Evolutionary conservation across 768 basidiomycete genomes (phyloP).

Genomic region (Kwoniella dejecticola): DNA sequence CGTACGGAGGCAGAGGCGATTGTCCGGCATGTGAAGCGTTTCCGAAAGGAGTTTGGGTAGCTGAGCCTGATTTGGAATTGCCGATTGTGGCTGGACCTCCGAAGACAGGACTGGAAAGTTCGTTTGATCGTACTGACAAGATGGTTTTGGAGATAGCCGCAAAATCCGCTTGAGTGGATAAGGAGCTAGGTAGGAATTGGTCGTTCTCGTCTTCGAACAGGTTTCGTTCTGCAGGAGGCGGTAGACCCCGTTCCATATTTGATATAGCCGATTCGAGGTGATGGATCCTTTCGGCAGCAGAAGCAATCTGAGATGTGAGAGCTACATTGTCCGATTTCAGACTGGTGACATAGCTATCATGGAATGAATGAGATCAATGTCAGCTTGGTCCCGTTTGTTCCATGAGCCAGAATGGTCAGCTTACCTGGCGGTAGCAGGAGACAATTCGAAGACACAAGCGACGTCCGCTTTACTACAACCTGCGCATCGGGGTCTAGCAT

Average conservation of each 20-base stretch:
- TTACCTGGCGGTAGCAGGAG: slow-evolving; percentile 40
- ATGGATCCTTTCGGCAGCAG: slow-evolving; percentile 33
- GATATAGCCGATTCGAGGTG: slow-evolving; percentile 33
- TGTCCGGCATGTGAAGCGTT: neutral
- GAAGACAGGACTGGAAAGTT: slow-evolving; percentile 10
- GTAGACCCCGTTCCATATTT: slow-evolving; percentile 3
- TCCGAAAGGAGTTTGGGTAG: neutral
- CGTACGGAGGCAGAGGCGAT: slow-evolving; percentile 14
- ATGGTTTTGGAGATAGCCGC: slow-evolving; percentile 25
- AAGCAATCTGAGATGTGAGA: slow-evolving; percentile 29
- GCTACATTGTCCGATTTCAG: slow-evolving; percentile 29
- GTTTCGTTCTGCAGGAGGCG: slow-evolving; percentile 11
- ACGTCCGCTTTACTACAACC: slow-evolving; percentile 42
- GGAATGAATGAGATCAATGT: neutral
- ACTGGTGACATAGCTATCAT: slow-evolving; percentile 29
- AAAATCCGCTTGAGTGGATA: slow-evolving; percentile 20
- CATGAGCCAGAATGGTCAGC: neutral
- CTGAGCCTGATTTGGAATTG: neutral
- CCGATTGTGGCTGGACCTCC: neutral
- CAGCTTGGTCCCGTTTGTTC: neutral
- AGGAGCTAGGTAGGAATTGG: neutral
- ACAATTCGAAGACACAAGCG: slow-evolving; percentile 39
- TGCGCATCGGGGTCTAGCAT: slow-evolving; percentile 35
- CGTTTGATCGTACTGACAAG: slow-evolving; percentile 26
- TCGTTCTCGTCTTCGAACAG: neutral